Base-by-base conservation (phyloP, 2,329 filamentous ascomycete genomes). In the Pestalotiopsis sp. region DNA sequence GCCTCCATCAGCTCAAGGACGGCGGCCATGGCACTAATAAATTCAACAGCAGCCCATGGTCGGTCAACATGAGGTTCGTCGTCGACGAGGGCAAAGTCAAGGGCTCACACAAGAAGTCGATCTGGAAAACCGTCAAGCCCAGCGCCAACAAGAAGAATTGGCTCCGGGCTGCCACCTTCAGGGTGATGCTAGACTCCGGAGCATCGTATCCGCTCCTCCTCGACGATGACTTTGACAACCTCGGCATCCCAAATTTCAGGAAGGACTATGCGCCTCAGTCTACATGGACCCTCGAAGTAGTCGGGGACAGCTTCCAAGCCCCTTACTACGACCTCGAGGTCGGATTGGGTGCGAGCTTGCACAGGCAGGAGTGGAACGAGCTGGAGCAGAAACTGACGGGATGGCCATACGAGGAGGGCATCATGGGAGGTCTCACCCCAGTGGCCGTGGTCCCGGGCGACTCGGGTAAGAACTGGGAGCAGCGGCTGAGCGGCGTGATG, bases 111-210 rank as follows among this genome's bases (percentile, higher is more conserved):
- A 36, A 36, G 31, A 36, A 36, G 20, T 23, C 57, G 25, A 60
- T 60, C 57, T 60, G 25, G 25, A 14, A 23, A 60, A 23, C 12
- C 57, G 57, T 27, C 57, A 23, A 14, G 14, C 14, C 45, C 45
- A n/a, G 14, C 20, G 57, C 7, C 57, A 12, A 27, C 14, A 14
- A 14, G 57, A 20, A 59, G 23, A 36, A 59, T 6, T 11, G 25
- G 57, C 57, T 81, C 14, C 70, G 49, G 56, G 67, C 27, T 68
- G 70, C 25, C 69, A 68, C 23, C 59, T 80, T 80, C 69, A 71
- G 75, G 39, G 78, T 77, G 20, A 71, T 85, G 58, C 74, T 85
- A 52, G 83, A 86, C 72, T 79, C 77, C 49, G 84, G 83, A 61
- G 80, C 83, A 5, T 84, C 81, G 0, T 77, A 80, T 39, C 83